Base-by-base conservation (phyloP, 2,329 filamentous ascomycete genomes). In the Ilyonectria sp. region DNA sequence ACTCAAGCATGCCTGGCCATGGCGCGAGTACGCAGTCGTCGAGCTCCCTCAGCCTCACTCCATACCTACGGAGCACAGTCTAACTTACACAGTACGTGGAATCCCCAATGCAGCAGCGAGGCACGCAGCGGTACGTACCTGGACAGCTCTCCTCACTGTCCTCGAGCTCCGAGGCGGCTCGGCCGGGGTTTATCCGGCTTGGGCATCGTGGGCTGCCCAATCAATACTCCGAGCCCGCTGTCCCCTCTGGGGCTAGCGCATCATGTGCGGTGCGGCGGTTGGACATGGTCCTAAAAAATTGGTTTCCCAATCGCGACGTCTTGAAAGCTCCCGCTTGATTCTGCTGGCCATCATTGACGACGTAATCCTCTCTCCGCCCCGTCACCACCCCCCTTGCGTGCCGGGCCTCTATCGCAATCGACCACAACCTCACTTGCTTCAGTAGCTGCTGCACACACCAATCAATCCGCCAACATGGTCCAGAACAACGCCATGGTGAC, bases 401-500 rank as follows among this genome's bases (percentile, higher is more conserved):
- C 55, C 62, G 50, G 63, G 63, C 46, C 46, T 58, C 60, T 61
- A 52, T 65, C 63, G 60, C 46, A 43, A 61, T 64, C 60, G 63
- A 66, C 57, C 50, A 60, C 62, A 35, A 56, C 63, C 44, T 61
- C 52, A 61, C n/a, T 50, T 60, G 68, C 44, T 52, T 54, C 60
- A 59, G 52, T 59, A 67, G 40, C 59, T 68, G 63, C 66, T 63
- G 58, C 65, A 53, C 65, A 47, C 40, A 54, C 60, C 63, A 61
- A 65, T 69, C 68, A 75, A 71, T 70, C 60, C 37, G 43, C 68
- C 69, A 77, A 71, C 65, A 84, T 84, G 82, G 82, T 87, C 70
- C 85, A 87, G 79, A 81, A 85, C 69, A 84, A 82, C 70, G 88
- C 85, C 71, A 78, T 90, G 78, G 86, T 89, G 80, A 89, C 88